Evolutionary conservation across 805 yeast genomes (phyloP), one percentile per base, ranked within the genome.

Genomic region (Ogataea thermomethanolica): DNA sequence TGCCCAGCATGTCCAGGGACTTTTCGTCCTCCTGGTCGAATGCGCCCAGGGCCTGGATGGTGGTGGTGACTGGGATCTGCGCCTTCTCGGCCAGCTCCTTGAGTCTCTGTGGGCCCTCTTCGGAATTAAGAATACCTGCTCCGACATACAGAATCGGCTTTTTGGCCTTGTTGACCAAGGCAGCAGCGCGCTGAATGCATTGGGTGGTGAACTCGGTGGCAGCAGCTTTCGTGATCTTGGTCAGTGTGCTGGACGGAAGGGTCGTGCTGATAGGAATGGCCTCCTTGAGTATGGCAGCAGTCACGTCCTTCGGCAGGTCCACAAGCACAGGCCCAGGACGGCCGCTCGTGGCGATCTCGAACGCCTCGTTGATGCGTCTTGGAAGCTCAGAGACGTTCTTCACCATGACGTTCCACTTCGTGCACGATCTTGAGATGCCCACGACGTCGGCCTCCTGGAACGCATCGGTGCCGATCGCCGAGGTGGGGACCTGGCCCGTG

Each of bases 401-500:
- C 44, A 93, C 97, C 99, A 93, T 93, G 28, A 90, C 97, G 61
- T 95, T 93, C 99, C 99, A 93, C 66, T 93, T 93, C 46, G 99
- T 89, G 73, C 99, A 93, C 7, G 96, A 81, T 62, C 99, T 79
- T 4, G 98, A 87, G 58, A 93, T 93, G 55, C 98, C 99, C 33
- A 93, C 79, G 39, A 91, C 95, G 61, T 93, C 99, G 36, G 99
- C 99, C 71, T 93, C 99, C 73, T 93, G 99, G 82, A 93, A 93
- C 21, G 98, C 95, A 64, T 93, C 99, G 10, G 98, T 91, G 58
- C 99, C 99, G 55, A 93, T 93, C 31, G 96, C 90, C 40, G 83
- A 68, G 25, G 99, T 93, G 43, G 96, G 86, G 26, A 93, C 99
- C 75, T 93, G 99, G 44, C 99, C 99, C 4, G 96, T 78, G 68